Evolutionary conservation across 768 basidiomycete genomes (phyloP).

Genomic region (Calocera cornea): DNA sequence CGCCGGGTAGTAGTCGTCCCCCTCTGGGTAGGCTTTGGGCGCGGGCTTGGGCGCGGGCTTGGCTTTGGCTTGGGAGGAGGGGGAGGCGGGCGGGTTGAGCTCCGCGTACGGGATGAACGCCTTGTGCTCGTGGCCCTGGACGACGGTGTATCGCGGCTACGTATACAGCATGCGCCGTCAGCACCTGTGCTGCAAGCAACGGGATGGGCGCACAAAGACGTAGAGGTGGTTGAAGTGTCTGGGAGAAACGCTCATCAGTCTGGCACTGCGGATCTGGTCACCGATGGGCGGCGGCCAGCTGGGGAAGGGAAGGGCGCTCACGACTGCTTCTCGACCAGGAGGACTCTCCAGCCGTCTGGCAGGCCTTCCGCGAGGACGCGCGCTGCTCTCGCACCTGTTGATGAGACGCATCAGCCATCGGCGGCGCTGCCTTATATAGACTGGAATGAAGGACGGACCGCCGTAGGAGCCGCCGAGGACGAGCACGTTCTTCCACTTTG

Average conservation of each 20-base stretch:
- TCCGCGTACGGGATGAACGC: constrained; percentile 49
- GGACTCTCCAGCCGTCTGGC: neutral
- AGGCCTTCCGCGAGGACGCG: neutral
- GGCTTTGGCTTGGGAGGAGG: constrained; percentile 15
- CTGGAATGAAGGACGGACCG: neutral
- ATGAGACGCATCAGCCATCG: neutral
- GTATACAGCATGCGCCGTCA: neutral
- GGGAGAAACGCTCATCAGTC: neutral
- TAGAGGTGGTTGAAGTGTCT: constrained; percentile 2
- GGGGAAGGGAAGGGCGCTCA: neutral
- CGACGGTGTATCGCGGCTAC: constrained; percentile 25
- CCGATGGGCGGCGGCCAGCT: neutral
- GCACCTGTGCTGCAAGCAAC: neutral
- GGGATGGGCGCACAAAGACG: neutral
- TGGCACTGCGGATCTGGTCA: neutral
- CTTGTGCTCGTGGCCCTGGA: constrained; percentile 51
- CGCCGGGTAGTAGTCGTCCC: constrained; percentile 5
- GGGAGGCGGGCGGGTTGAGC: constrained; percentile 28
- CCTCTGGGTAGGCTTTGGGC: neutral
- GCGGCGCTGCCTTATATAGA: neutral
- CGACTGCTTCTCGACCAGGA: neutral
- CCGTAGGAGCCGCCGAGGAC: constrained; percentile 1
- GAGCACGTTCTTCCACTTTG: neutral
- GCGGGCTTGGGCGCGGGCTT: neutral
- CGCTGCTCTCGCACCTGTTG: neutral